These are phyloP conservation scores for Rhizopogon vinicolor DNA, from an alignment of 768 basidiomycete species.

Conservation along the genomic window DNA sequence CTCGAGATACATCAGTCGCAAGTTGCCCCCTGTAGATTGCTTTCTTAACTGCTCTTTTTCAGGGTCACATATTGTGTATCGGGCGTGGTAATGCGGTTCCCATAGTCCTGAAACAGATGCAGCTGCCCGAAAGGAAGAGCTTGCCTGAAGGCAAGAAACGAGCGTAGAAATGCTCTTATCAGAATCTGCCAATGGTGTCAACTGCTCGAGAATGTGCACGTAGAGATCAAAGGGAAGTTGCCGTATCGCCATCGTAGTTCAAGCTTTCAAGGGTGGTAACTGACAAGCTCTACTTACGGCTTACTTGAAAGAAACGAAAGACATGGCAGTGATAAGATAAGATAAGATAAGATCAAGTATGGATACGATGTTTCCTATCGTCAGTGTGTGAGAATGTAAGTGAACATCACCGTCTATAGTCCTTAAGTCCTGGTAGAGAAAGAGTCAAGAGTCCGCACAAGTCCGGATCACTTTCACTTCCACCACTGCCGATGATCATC, in stretches of 20 bases:
- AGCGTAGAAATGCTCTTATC: slow-evolving; percentile 29
- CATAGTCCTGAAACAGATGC: slow-evolving; percentile 40
- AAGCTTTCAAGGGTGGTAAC: no score
- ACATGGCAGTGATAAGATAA: background rate
- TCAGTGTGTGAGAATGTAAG: background rate
- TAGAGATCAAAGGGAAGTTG: slow-evolving; percentile 32
- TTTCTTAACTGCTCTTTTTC: slow-evolving; percentile 32
- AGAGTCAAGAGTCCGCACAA: background rate
- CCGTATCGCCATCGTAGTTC: slow-evolving; percentile 13
- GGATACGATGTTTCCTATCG: background rate
- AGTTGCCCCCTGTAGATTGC: slow-evolving; percentile 30
- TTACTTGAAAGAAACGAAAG: background rate
- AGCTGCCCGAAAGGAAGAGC: slow-evolving; percentile 37
- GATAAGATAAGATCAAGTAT: background rate
- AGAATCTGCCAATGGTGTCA: slow-evolving; percentile 22
- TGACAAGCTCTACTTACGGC: no score
- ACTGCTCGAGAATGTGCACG: slow-evolving; percentile 29
- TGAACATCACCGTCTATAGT: background rate
- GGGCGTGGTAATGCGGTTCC: slow-evolving; percentile 46
- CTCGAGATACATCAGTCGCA: slow-evolving; percentile 41
- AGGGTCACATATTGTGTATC: slow-evolving; percentile 41
- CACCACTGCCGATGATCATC: background rate
- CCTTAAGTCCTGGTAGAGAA: background rate
- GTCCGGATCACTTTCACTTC: background rate
- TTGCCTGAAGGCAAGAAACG: slow-evolving; percentile 34